These are phyloP conservation scores for Hyphopichia wangnamkhiaoensis DNA, from an alignment of 1,139 yeast species.

Conservation along the genomic window DNA sequence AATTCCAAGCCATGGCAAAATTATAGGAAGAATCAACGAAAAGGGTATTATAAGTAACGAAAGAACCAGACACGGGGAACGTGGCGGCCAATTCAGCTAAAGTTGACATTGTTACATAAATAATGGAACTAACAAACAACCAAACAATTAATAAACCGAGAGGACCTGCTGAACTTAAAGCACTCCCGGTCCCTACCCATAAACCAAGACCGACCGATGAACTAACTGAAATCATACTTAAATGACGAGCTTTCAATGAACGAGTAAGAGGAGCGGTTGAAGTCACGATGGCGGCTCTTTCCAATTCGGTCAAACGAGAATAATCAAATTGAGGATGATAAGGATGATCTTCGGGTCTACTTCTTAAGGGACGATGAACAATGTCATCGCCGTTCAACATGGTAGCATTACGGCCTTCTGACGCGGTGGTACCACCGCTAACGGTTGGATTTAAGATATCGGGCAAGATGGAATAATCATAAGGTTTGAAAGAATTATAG, in stretches of 20 bases:
- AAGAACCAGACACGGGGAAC: constrained; percentile 43
- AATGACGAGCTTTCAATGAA: constrained; percentile 38
- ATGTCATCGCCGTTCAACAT: neutral
- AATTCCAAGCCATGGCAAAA: constrained; percentile 46
- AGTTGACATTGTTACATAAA: constrained; percentile 36
- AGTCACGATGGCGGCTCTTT: constrained; percentile 34
- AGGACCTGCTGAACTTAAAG: constrained; percentile 38
- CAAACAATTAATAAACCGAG: constrained; percentile 36
- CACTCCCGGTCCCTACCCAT: constrained; percentile 36
- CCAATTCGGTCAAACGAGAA: constrained; percentile 26
- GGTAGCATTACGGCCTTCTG: neutral
- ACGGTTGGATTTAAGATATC: constrained; percentile 3
- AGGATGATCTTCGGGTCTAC: constrained; percentile 11
- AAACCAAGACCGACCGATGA: constrained; percentile 47
- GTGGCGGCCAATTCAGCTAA: constrained; percentile 42
- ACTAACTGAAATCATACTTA: constrained; percentile 44
- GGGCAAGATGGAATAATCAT: constrained; percentile 23
- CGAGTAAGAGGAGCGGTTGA: constrained; percentile 33
- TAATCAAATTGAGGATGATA: constrained; percentile 33
- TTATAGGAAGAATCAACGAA: constrained; percentile 40
- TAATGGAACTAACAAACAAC: constrained; percentile 30
- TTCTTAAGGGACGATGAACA: neutral
- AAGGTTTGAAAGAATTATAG: constrained; percentile 29
- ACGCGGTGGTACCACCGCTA: neutral
- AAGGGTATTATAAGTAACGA: constrained; percentile 38